Evolutionary conservation across 345 rosid species (phyloP).

Genomic region (Aquilaria malaccensis): DNA sequence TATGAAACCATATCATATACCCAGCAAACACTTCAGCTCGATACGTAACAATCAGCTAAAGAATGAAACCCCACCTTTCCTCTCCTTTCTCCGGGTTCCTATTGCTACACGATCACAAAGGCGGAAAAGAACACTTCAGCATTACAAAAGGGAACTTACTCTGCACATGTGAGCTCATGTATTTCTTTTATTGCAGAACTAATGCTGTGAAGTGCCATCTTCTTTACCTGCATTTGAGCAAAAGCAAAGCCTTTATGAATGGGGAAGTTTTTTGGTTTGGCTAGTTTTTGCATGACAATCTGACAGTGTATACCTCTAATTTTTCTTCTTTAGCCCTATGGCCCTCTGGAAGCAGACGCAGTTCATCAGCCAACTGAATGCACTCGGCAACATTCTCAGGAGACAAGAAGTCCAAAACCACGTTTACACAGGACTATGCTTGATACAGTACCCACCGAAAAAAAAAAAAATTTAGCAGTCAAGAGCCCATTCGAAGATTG

Average conservation of each 20-base stretch:
- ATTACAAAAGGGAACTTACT: slow-evolving; percentile 19
- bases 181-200: slow-evolving; percentile 66
- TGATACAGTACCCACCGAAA: slow-evolving; percentile 9
- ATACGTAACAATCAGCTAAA: too few relatives aligned
- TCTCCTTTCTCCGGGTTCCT: too few relatives aligned
- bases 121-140: not conserved
- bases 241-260: not conserved
- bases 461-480: not conserved
- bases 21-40: too few relatives aligned
- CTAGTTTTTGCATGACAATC: not conserved
- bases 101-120: too few relatives aligned
- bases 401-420: slow-evolving; percentile 79
- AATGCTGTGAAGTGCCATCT: slow-evolving; percentile 66
- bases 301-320: slow-evolving; percentile 47
- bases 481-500: too few relatives aligned
- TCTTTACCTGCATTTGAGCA: slow-evolving; percentile 56
- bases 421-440: slow-evolving; percentile 83
- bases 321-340: slow-evolving; percentile 58
- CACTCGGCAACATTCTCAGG: slow-evolving; percentile 70
- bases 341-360: slow-evolving; percentile 60
- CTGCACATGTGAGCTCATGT: slow-evolving; percentile 60
- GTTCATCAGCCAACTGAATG: slow-evolving; percentile 55
- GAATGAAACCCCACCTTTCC: slow-evolving; percentile 11
- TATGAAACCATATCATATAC: too few relatives aligned
- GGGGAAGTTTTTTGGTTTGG: not conserved